Evolutionary conservation across 257 asterid genomes (phyloP).

Genomic region (Nicotiana noctiflora): DNA sequence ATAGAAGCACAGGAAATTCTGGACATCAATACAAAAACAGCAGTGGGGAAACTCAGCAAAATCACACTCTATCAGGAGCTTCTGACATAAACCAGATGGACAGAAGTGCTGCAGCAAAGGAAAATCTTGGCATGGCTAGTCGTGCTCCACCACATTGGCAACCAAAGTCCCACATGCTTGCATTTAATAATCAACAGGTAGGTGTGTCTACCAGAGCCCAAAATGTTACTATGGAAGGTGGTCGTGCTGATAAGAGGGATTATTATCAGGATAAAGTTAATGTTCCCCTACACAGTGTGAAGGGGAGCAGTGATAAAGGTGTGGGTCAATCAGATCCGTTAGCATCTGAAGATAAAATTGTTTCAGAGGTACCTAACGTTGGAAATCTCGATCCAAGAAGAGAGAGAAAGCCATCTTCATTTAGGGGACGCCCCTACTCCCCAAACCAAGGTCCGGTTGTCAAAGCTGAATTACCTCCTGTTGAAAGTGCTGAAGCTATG

Average conservation of each 20-base stretch:
- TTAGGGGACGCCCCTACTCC: constrained; percentile 42
- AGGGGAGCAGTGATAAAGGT: constrained; percentile 19
- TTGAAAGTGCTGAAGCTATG: constrained; percentile 24
- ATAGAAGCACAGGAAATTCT: constrained; percentile 32
- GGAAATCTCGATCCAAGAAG: constrained; percentile 21
- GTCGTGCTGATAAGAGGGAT: constrained; percentile 34
- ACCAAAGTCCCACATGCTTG: constrained; percentile 47
- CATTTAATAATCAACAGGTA: constrained; percentile 35
- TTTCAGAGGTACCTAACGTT: not conserved
- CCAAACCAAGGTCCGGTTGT: constrained; percentile 41
- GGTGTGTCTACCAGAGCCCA: constrained; percentile 31
- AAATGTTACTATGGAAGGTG: constrained; percentile 26
- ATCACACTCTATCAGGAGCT: constrained; percentile 25
- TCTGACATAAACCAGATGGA: constrained; percentile 35
- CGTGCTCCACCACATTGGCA: constrained; percentile 67
- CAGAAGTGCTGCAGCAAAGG: constrained; percentile 33
- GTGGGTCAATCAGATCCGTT: constrained; percentile 18
- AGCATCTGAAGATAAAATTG: constrained; percentile 9
- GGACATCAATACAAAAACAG: constrained; percentile 26
- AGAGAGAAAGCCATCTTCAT: constrained; percentile 43
- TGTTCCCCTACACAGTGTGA: constrained; percentile 21
- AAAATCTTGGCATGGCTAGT: constrained; percentile 42
- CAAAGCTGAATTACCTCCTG: constrained; percentile 29
- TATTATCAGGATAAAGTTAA: constrained; percentile 32
- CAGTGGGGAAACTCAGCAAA: constrained; percentile 37